Percentiles rank a stretch among this genome's conserved stretches.
Evolutionary conservation across 495 filamentous ascomycete genomes (phyloP).

Genomic region (Neurospora tetrasperma): DNA sequence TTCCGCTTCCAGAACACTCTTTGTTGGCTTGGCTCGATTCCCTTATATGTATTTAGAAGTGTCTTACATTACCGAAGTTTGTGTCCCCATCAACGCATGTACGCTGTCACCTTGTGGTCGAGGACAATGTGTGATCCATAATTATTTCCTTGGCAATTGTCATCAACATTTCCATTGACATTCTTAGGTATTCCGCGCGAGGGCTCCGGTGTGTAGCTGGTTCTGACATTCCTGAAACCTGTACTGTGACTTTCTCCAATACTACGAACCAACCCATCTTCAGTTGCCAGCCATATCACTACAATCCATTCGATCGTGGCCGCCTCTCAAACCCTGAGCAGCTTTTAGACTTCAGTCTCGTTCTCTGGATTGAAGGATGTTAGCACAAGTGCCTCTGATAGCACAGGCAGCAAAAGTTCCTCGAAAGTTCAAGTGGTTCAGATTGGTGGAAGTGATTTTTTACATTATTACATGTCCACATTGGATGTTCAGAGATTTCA

Average conservation of each 20-base stretch:
- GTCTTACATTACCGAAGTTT: neutral
- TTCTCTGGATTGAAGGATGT: neutral
- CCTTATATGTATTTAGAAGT: neutral
- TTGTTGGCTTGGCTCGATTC: neutral
- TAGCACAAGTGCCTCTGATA: neutral
- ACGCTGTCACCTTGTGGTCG: neutral
- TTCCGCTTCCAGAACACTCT: neutral
- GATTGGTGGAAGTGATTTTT: neutral
- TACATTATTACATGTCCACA: neutral
- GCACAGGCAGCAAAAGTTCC: neutral
- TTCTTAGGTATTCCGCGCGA: neutral
- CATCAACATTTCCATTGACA: neutral
- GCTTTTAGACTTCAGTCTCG: neutral
- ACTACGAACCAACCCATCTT: neutral
- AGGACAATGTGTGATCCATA: neutral
- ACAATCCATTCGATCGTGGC: neutral
- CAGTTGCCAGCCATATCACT: neutral
- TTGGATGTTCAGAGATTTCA: neutral
- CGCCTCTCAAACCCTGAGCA: neutral
- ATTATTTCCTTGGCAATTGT: neutral
- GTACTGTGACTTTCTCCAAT: neutral
- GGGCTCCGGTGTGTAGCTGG: neutral
- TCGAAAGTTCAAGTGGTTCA: neutral
- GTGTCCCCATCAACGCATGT: neutral
- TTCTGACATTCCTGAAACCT: neutral